Percentiles rank a stretch among this genome's conserved stretches.
Evolutionary conservation across 768 basidiomycete species (phyloP).

Genomic region (Tylopilus subfusipes): DNA sequence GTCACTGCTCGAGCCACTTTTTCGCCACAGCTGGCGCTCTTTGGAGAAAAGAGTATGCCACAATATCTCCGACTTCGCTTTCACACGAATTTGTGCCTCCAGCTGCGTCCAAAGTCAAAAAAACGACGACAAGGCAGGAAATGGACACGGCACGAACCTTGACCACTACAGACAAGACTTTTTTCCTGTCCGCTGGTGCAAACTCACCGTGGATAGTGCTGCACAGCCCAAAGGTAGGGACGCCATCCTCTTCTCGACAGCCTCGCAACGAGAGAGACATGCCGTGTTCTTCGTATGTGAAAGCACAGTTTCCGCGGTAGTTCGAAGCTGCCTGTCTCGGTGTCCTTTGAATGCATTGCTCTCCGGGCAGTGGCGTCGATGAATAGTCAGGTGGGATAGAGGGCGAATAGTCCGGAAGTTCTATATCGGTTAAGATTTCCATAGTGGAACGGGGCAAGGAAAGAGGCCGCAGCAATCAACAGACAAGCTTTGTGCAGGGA

Average conservation of each 20-base stretch:
- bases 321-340: conserved; percentile 17
- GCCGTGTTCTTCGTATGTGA: conserved; percentile 30
- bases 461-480: conserved; percentile 1
- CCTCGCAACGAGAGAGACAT: conserved; percentile 30
- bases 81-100: conserved; percentile 23
- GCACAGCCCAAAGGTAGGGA: conserved; percentile 31
- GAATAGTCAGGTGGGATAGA: conserved; percentile 59
- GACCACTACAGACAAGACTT: conserved; percentile 23
- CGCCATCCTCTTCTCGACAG: conserved; percentile 30
- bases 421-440: conserved; percentile 11
- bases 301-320: conserved; percentile 20
- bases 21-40: conserved; percentile 23
- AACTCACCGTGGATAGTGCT: conserved; percentile 31
- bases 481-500: neutral
- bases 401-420: conserved; percentile 51
- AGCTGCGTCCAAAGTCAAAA: conserved; percentile 16
- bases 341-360: conserved; percentile 51
- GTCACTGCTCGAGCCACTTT: conserved; percentile 2
- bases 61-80: conserved; percentile 7
- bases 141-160: conserved; percentile 21
- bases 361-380: conserved; percentile 47
- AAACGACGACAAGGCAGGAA: neutral
- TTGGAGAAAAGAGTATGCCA: conserved; percentile 23
- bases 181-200: conserved; percentile 23
- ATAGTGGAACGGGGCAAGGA: conserved; percentile 5